Evolutionary conservation across 345 rosid genomes (phyloP).

Genomic region (Citrus reticulata): DNA sequence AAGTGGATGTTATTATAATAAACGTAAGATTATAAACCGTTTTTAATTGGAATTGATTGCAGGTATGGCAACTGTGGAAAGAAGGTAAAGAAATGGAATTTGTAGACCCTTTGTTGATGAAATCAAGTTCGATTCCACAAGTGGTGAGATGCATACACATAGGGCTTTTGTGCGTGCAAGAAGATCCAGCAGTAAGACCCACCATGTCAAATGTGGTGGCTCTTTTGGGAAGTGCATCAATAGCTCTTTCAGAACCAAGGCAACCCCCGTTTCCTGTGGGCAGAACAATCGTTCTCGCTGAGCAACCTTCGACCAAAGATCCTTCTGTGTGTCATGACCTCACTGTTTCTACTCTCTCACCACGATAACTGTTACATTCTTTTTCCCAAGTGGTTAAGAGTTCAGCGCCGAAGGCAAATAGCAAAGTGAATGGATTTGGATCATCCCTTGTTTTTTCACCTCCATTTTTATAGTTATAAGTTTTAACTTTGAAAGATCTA

Average conservation of each 20-base stretch:
- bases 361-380: neutral
- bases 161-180: slow-evolving; percentile 49
- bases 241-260: slow-evolving; percentile 12
- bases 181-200: slow-evolving; percentile 40
- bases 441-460: too few species aligned
- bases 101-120: slow-evolving; percentile 28
- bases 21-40: too few species aligned
- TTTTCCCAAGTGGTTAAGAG: too few species aligned
- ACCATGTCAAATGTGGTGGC: slow-evolving; percentile 41
- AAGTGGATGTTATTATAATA: neutral
- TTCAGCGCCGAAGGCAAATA: too few species aligned
- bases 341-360: slow-evolving; percentile 7
- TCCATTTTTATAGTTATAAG: too few species aligned
- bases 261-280: slow-evolving; percentile 24
- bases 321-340: slow-evolving; percentile 6
- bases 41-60: neutral
- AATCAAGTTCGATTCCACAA: slow-evolving; percentile 23
- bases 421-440: too few species aligned
- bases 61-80: slow-evolving; percentile 51
- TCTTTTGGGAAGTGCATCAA: slow-evolving; percentile 30
- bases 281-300: neutral
- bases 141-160: slow-evolving; percentile 40
- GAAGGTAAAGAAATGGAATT: slow-evolving; percentile 36
- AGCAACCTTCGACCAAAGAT: neutral
- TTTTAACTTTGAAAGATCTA: too few species aligned